phyloP scores from a whole-genome alignment of 192 early-diverging fungal species.

The Coemansia sp. region DNA sequence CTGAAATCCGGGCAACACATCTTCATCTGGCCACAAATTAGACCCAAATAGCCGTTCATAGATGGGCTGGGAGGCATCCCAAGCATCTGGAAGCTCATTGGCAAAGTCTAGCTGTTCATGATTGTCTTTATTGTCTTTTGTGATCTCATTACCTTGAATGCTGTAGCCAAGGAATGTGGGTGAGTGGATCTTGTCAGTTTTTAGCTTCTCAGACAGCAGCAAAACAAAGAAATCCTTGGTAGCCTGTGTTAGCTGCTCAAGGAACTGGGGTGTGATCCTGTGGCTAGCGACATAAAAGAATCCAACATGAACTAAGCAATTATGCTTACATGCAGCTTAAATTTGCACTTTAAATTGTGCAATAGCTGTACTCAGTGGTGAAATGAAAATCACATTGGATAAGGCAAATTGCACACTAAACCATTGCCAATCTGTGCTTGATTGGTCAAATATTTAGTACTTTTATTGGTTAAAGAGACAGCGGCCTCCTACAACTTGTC shows the following conservation, averaged over 20 bases:
- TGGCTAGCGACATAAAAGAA: slow-evolving; percentile 63
- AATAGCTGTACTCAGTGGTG: not conserved
- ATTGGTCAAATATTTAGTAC: no score
- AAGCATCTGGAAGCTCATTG: slow-evolving; percentile 38
- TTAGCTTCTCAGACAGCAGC: slow-evolving; percentile 58
- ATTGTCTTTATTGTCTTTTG: slow-evolving; percentile 49
- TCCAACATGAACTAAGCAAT: slow-evolving; percentile 57
- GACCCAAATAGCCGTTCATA: slow-evolving; percentile 58
- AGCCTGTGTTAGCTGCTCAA: slow-evolving; percentile 21
- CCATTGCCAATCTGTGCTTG: no score
- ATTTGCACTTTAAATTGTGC: not conserved
- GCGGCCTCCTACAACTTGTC: no score
- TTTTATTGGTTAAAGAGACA: no score
- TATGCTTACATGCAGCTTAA: not conserved
- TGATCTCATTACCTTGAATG: slow-evolving; percentile 53
- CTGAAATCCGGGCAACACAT: slow-evolving; percentile 49
- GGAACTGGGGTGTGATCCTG: slow-evolving; percentile 33
- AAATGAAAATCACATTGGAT: not conserved
- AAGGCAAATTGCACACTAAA: no score
- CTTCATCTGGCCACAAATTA: slow-evolving; percentile 60
- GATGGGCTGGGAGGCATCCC: slow-evolving; percentile 29
- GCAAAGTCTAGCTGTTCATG: slow-evolving; percentile 63
- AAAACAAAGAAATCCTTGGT: slow-evolving; percentile 55
- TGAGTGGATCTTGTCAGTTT: slow-evolving; percentile 56
- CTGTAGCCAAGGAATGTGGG: slow-evolving; percentile 64